Conservation (phyloP, 1,284 basidiomycete genomes). For the Ustilago vetiveriae region DNA sequence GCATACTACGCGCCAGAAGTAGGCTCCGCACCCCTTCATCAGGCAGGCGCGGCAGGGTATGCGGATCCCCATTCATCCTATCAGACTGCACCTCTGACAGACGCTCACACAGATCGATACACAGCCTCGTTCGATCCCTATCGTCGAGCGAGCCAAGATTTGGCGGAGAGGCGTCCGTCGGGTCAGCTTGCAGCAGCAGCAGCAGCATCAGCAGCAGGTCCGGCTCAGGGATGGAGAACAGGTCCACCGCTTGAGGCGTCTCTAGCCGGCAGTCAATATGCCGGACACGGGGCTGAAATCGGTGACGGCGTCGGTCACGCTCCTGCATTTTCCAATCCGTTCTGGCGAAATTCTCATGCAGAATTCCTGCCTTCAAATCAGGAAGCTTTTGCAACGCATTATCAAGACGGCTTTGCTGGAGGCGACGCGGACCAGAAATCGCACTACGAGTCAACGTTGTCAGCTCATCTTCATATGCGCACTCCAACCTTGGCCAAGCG, state of each 20-base stretch:
- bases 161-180: constrained; percentile 16
- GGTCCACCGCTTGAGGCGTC: constrained; percentile 35
- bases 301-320: constrained; percentile 2
- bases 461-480: constrained; percentile 55
- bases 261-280: constrained; percentile 40
- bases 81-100: constrained; percentile 7
- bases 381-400: constrained; percentile 10
- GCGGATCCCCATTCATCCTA: constrained; percentile 9
- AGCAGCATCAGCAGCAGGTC: constrained; percentile 1
- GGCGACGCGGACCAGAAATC: constrained; percentile 23
- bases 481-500: constrained; percentile 44
- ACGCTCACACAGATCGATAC: constrained; percentile 24
- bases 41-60: constrained; percentile 3
- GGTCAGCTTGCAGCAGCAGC: constrained; percentile 9
- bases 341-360: constrained; percentile 29
- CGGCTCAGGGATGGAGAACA: constrained; percentile 19
- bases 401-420: constrained; percentile 7
- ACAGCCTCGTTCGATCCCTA: constrained; percentile 19
- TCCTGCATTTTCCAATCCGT: constrained; percentile 39
- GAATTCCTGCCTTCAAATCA: constrained; percentile 7
- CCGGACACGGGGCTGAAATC: constrained; percentile 2
- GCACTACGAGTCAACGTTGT: constrained; percentile 52
- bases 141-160: constrained; percentile 6
- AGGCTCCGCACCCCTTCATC: constrained; percentile 6
- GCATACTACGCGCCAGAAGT: constrained; percentile 21